Percentiles rank a stretch among this genome's conserved stretches.
phyloP scores from a whole-genome alignment of 169 alveolate species.

The Hammondia hammondi region DNA sequence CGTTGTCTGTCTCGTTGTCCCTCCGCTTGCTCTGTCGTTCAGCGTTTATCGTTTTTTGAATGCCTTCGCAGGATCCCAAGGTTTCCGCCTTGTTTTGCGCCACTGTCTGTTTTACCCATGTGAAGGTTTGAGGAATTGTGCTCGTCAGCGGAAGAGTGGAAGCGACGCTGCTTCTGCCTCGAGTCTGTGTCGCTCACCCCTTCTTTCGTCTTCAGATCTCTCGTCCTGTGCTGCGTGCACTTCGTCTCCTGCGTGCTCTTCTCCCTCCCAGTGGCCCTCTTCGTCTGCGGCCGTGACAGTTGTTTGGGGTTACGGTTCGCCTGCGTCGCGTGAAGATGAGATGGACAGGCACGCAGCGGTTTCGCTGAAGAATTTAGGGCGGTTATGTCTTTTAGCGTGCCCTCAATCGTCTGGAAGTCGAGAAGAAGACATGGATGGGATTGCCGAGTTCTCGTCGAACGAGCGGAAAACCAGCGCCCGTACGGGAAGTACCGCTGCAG shows the following conservation, averaged over 20 bases:
- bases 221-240: neutral
- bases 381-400: neutral
- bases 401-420: too few relatives aligned
- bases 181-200: neutral
- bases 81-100: neutral
- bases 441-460: neutral
- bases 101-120: neutral
- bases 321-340: neutral
- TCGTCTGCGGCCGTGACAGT: neutral
- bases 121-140: neutral
- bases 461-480: neutral
- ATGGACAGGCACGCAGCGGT: neutral
- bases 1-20: conserved; percentile 6
- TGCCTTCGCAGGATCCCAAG: neutral
- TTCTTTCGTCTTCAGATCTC: neutral
- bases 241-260: too few relatives aligned
- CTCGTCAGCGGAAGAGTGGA: neutral
- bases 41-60: neutral
- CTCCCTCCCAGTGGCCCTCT: neutral
- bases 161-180: neutral
- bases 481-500: too few relatives aligned
- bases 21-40: conserved; percentile 3
- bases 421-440: too few relatives aligned
- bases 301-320: neutral
- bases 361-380: neutral